Evolutionary conservation across 208 protist species (phyloP), one percentile per base, ranked within the genome.

Genomic region (Vickermania ingenoplastis): DNA sequence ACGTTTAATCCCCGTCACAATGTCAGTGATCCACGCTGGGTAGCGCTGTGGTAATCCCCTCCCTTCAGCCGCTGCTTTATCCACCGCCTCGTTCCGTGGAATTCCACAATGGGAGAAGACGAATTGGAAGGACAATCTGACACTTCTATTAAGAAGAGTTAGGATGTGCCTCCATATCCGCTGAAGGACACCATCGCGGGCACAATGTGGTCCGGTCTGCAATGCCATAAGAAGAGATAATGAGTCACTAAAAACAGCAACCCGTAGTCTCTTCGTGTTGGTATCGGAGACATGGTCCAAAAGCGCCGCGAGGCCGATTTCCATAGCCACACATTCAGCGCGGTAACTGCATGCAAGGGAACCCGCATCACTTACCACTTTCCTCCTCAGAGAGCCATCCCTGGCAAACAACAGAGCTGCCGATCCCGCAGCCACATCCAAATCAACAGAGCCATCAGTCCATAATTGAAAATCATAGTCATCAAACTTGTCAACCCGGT

Each of bases 381-480:
- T 56, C 0, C 23, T 17, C 3, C 11, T 25, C 1, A 53, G 45
- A 22, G 36, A 41, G n/a, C n/a, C n/a, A n/a, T 59, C 31, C n/a
- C 56, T 59, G 11, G 26, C 30, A 50, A 58, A 70, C 22, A 64
- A 22, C 29, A 64, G 13, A 2, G 58, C 51, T 30, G 56, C 65
- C 4, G 58, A 49, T 1, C 65, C 65, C 21, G 65, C 57, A 13
- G 30, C 48, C 2, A 59, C 58, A 41, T 57, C 65, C 5, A 70
- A 31, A 3, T 57, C 26, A 13, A 49, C 65, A 0, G 57, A 61
- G 13, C 50, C 65, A 53, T 70, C 65, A 24, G 65, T 59, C 58
- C 65, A 70, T 4, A 69, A 22, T 27, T 69, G n/a, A 31, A 54
- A 69, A 31, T 69, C 51, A 23, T 64, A 62, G n/a, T 31, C n/a